Evolutionary conservation across 2,329 filamentous ascomycete species (phyloP), one percentile per base, ranked within the genome.

Genomic region (Sclerotinia trifoliorum): DNA sequence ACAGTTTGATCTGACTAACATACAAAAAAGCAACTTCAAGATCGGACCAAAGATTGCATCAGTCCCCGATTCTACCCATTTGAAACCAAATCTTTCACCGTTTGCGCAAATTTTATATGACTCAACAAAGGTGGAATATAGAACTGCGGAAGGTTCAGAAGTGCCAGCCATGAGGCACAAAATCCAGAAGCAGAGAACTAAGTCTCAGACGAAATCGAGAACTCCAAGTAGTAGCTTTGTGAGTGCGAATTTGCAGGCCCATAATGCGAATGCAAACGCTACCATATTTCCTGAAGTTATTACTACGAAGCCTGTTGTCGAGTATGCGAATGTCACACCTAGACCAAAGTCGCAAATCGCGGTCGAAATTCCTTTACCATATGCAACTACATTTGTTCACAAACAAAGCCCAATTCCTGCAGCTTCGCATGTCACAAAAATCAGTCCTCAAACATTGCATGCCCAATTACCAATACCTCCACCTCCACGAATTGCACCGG

Each of bases 11-110:
- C 44, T 24, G 7, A 81, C 77, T 68, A 68, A 72, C 48, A 26
- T 42, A 44, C 58, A 26, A 63, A 65, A 57, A 71, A 89, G 87
- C 78, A 84, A 87, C 73, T 89, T 89, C 78, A 86, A 85, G 73
- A 80, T 81, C 5, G 77, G 79, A n/a, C 81, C 83, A 1, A 80
- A 74, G 48, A 49, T 66, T 1, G 66, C 63, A 39, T 69, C 72
- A 15, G 56, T 57, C 13, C 54, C 58, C 32, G 57, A 69, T 35
- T 52, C 65, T 19, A 55, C 70, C 35, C 66, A 67, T 48, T 67
- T 73, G 24, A 72, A 68, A 48, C 51, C 74, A 24, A 68, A 70
- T 24, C 73, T 78, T 35, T 73, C 75, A 32, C 73, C 75, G 7
- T 77, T 78, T 67, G 73, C 77, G 32, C 73, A 74, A 55, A 75